Conservation (phyloP, 129 eudicot genomes). For the Apium graveolens region DNA sequence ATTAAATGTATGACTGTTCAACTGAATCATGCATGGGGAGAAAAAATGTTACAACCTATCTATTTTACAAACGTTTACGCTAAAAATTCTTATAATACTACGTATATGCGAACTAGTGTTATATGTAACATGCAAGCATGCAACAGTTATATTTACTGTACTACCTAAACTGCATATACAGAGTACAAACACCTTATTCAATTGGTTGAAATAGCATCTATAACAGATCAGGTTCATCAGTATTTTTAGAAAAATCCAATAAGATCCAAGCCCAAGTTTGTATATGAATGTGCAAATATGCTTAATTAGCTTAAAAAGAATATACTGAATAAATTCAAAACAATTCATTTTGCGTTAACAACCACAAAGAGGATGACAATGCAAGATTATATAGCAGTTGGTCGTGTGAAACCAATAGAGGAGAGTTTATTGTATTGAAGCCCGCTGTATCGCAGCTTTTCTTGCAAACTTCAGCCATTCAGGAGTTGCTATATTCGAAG, state of each 20-base stretch:
- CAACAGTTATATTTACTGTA: too few species aligned
- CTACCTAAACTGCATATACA: too few species aligned
- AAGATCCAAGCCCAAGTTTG: background rate
- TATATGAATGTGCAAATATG: too few species aligned
- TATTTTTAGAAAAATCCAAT: background rate
- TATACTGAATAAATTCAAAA: background rate
- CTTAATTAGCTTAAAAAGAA: too few species aligned
- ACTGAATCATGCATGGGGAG: background rate
- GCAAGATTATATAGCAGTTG: constrained; percentile 93
- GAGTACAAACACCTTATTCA: too few species aligned
- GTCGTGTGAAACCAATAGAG: constrained; percentile 96
- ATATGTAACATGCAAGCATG: too few species aligned
- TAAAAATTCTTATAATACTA: background rate
- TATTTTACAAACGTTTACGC: background rate
- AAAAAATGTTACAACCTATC: background rate
- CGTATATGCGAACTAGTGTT: background rate
- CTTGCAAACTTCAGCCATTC: constrained; percentile 88
- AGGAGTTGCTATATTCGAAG: constrained; percentile 96
- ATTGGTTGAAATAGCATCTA: background rate
- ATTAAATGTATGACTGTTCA: background rate
- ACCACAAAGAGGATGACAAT: constrained; percentile 72
- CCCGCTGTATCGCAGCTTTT: constrained; percentile 93
- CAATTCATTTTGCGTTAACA: background rate
- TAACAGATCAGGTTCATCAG: background rate
- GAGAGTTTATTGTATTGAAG: constrained; percentile 73